phyloP scores from a whole-genome alignment of 2,329 filamentous ascomycete species.

The Fusarium equiseti region DNA sequence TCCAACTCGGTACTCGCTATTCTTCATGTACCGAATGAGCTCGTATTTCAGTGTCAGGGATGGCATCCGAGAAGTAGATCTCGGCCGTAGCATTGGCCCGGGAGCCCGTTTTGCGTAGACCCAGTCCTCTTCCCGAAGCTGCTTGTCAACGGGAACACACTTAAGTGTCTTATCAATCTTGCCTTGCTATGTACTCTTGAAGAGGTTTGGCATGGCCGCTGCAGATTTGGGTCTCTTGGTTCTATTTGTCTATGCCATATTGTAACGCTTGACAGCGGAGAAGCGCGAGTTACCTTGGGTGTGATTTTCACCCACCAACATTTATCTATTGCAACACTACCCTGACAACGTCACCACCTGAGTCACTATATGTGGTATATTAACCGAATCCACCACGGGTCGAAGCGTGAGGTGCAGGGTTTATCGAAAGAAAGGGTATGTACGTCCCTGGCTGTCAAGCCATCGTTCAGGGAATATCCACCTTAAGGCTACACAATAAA shows the following conservation, averaged over 20 bases:
- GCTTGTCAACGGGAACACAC: too few species aligned
- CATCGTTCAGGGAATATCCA: background rate
- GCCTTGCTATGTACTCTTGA: background rate
- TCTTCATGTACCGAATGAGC: background rate
- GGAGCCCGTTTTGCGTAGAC: background rate
- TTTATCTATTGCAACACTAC: slow-evolving; percentile 1
- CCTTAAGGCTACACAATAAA: background rate
- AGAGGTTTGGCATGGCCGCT: background rate
- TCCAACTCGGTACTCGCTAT: background rate
- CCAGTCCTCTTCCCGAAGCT: background rate
- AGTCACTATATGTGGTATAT: background rate
- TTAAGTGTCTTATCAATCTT: background rate
- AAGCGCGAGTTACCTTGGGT: background rate
- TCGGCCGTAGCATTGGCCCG: background rate
- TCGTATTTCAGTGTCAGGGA: background rate
- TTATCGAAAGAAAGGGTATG: slow-evolving; percentile 3
- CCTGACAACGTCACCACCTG: background rate
- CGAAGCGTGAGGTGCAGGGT: slow-evolving; percentile 11
- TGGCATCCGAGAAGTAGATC: background rate
- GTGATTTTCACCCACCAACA: background rate
- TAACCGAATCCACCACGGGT: background rate
- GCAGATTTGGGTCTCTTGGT: background rate
- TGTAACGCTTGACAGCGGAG: background rate
- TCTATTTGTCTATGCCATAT: background rate
- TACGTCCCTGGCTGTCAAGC: slow-evolving; percentile 1